Conservation (phyloP, 164 flowering plant species). For the Stephania cephalantha region DNA sequence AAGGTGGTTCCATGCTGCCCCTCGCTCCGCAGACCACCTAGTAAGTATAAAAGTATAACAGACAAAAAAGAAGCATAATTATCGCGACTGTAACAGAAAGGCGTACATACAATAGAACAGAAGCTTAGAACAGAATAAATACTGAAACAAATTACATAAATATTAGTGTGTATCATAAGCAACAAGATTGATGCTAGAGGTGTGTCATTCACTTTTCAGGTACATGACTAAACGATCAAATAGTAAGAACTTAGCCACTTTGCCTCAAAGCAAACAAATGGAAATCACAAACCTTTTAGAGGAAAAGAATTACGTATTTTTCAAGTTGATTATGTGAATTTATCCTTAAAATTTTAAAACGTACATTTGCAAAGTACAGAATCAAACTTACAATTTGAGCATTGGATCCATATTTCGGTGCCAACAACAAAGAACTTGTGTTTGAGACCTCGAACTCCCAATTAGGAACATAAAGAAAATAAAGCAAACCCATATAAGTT, state of each 20-base stretch:
- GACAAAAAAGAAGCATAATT: constrained; percentile 4
- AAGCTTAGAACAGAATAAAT: neutral
- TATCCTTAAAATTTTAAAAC: neutral
- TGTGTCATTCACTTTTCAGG: neutral
- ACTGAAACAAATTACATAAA: neutral
- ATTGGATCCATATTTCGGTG: constrained; percentile 22
- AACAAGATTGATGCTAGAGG: neutral
- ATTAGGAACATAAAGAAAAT: constrained; percentile 69
- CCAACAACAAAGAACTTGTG: constrained; percentile 13
- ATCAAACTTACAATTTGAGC: constrained; percentile 44
- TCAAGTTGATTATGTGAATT: neutral
- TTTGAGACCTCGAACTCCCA: constrained; percentile 48
- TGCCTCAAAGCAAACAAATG: no score
- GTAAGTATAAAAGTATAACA: neutral
- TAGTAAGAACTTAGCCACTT: neutral
- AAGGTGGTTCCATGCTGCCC: constrained; percentile 72
- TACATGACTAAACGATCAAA: neutral
- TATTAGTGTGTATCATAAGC: neutral
- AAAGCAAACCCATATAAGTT: constrained; percentile 43
- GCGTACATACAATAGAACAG: neutral
- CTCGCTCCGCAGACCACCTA: constrained; percentile 75
- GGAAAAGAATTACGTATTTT: neutral
- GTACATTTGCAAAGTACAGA: neutral
- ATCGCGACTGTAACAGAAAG: neutral
- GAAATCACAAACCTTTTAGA: no score